Evolutionary conservation across 1,139 yeast genomes (phyloP), one percentile per base, ranked within the genome.

Genomic region (Kurtzmaniella natalensis): DNA sequence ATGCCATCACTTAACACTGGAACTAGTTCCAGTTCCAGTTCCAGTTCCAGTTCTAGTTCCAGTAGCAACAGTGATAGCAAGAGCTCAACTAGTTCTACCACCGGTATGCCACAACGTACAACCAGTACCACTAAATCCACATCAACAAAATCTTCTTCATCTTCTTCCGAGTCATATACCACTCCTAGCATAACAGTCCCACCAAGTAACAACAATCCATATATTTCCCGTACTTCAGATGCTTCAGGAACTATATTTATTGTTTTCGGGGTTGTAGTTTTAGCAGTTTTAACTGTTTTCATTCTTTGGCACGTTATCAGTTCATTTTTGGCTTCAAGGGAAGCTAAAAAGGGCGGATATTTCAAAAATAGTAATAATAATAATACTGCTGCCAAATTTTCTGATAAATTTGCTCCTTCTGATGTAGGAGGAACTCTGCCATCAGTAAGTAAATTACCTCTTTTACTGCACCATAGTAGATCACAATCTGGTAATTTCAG

Each of bases 191-290:
- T 82, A n/a, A 63, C 75, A 1, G 82, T 84, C 4, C 94, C 94
- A 1, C 60, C 78, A 18, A 66, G 66, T 25, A 48, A 53, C 29
- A 53, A 61, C 32, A 84, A 84, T 55, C 95, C 95, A 8, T 79
- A 70, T 49, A 66, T 85, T 24, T 56, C 70, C 42, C 57, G 66
- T 33, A 61, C 75, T 9, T 54, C 50, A 22, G 64, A 69, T 34
- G 84, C 87, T 1, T 67, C 73, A 34, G 94, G 95, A 1, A 81
- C 92, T 1, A 88, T 85, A 3, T 85, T 84, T 56, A 84, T 85
- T 40, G 84, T 85, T 0, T 82, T 83, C 19, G 95, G 94, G 0
- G 67, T 81, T 9, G 66, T 80, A 29, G 76, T 81, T 3, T 85
- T 81, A 1, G 76, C 73, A 18, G 59, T 78, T 11, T 58, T 70